phyloP scores from a whole-genome alignment of 176 grass and related monocot species.

The Carex cristatella region DNA sequence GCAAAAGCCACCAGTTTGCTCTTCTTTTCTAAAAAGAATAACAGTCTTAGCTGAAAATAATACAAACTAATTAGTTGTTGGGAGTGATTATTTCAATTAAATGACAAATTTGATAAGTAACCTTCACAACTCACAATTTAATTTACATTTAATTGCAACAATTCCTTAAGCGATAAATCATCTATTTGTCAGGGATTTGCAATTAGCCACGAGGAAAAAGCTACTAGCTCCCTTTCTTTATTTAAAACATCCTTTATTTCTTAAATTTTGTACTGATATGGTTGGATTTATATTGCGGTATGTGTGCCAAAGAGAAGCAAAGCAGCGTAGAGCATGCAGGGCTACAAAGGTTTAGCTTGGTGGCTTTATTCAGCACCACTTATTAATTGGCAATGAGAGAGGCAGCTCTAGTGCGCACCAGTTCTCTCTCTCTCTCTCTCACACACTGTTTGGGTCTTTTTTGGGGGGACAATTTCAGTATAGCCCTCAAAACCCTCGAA shows the following conservation, averaged over 20 bases:
- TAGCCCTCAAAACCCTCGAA: too few relatives aligned
- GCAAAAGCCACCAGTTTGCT: too few relatives aligned
- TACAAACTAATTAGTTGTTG: too few relatives aligned
- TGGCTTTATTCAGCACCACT: slow-evolving; percentile 19
- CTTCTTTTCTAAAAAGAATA: too few relatives aligned
- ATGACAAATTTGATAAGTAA: not conserved
- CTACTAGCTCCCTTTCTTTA: not conserved
- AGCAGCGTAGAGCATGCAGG: slow-evolving; percentile 14
- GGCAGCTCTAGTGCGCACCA: slow-evolving; percentile 1
- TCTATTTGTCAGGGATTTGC: not conserved
- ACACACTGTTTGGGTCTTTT: not conserved
- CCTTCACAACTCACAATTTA: not conserved
- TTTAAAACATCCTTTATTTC: not conserved
- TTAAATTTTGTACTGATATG: slow-evolving; percentile 18
- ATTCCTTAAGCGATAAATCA: not conserved
- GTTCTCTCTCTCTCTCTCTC: not conserved
- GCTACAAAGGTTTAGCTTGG: slow-evolving; percentile 19
- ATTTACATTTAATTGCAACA: not conserved
- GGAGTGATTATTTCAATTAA: not conserved
- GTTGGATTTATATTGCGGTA: slow-evolving; percentile 21
- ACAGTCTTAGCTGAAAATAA: too few relatives aligned
- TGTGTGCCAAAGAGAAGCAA: slow-evolving; percentile 24
- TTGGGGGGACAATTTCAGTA: too few relatives aligned
- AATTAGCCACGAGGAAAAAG: slow-evolving; percentile 11
- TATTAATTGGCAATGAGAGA: slow-evolving; percentile 18